Conservation (phyloP, 352 stramenopile genomes). For the Pythium insidiosum region DNA sequence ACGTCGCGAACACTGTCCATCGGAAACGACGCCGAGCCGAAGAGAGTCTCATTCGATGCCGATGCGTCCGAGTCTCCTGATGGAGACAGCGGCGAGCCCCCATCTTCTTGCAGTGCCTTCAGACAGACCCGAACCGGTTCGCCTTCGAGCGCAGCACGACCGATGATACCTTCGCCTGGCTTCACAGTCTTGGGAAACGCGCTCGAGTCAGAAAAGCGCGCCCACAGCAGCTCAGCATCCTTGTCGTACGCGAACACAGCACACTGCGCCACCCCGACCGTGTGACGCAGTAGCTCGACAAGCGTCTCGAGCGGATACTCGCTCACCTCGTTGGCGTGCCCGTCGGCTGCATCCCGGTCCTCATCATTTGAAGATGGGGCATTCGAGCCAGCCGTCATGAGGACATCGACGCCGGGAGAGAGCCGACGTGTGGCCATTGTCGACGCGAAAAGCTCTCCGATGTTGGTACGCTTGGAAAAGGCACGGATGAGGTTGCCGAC, state of each 20-base stretch:
- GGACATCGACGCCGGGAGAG: too few species aligned
- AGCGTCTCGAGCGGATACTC: constrained; percentile 29
- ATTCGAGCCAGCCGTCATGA: neutral
- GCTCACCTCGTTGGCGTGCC: constrained; percentile 10
- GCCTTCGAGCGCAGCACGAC: constrained; percentile 17
- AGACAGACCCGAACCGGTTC: constrained; percentile 20
- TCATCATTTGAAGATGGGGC: too few species aligned
- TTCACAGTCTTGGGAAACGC: constrained; percentile 26
- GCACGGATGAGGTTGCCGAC: constrained; percentile 47
- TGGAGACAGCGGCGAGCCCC: too few species aligned
- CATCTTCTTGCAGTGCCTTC: neutral
- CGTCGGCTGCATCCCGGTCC: too few species aligned
- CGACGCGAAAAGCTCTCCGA: constrained; percentile 14
- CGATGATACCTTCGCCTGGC: constrained; percentile 49
- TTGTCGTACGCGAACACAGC: constrained; percentile 51
- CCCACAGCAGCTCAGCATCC: constrained; percentile 39
- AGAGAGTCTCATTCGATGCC: constrained; percentile 8
- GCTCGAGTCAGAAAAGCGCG: constrained; percentile 23
- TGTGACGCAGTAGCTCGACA: constrained; percentile 42
- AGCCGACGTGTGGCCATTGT: too few species aligned
- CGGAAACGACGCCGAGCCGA: constrained; percentile 7
- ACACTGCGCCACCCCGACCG: constrained; percentile 42
- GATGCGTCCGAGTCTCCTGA: constrained; percentile 1
- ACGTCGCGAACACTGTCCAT: constrained; percentile 20
- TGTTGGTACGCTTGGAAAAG: constrained; percentile 28